Conservation (phyloP, 202 grass and related monocot species). For the Thinopyrum obtusiflorum region DNA sequence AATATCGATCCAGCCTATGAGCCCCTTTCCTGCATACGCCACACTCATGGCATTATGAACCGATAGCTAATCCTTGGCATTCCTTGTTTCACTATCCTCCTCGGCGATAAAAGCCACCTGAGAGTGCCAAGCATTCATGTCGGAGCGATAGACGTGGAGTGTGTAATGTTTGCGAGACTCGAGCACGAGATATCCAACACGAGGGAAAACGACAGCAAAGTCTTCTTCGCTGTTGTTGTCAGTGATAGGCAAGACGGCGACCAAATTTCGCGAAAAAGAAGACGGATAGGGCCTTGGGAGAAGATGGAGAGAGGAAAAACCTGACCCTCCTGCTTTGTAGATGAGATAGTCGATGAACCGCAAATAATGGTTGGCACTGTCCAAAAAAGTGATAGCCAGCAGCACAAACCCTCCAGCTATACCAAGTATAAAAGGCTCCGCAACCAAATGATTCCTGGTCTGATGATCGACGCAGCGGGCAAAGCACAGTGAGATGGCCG, state of each 20-base stretch:
- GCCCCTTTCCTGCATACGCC: neutral
- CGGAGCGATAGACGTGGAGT: neutral
- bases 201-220: neutral
- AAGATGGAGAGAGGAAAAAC: neutral
- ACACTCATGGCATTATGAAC: neutral
- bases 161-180: neutral
- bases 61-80: neutral
- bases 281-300: neutral
- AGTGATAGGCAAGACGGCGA: neutral
- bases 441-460: neutral
- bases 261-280: neutral
- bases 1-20: neutral
- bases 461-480: neutral
- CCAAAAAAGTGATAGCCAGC: neutral
- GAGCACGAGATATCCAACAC: no score
- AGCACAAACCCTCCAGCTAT: neutral
- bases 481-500: neutral
- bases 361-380: neutral
- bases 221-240: neutral
- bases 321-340: neutral
- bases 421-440: neutral
- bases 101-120: neutral
- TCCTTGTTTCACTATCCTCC: neutral
- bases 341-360: neutral
- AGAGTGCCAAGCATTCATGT: neutral